Conservation (phyloP, 108 stramenopile genomes). For the Tribonema minus region DNA sequence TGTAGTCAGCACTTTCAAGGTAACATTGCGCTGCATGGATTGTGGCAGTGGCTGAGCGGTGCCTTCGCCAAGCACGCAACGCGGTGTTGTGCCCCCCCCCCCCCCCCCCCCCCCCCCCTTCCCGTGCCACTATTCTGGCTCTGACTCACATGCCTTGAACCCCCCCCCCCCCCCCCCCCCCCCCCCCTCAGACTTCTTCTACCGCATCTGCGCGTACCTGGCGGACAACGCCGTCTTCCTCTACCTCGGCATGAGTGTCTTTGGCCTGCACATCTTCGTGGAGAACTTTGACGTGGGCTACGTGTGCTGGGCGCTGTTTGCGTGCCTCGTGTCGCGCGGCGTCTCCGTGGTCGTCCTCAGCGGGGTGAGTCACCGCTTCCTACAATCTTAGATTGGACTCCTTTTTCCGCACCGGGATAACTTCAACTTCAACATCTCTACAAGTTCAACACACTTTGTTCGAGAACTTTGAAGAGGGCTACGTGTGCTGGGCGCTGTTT, state of each 20-base stretch:
- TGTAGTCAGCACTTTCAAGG: neutral
- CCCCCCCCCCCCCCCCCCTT: no score
- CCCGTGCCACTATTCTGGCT: no score
- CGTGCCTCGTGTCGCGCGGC: constrained; percentile 66
- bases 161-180: no score
- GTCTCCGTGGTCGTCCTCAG: constrained; percentile 66
- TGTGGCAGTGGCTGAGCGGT: neutral
- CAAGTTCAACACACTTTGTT: no score
- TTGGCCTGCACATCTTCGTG: constrained; percentile 41
- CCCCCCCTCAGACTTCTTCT: neutral
- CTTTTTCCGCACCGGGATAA: no score
- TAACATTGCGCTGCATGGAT: neutral
- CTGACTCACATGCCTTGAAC: neutral
- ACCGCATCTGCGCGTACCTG: neutral
- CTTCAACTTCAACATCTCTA: no score
- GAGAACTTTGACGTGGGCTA: constrained; percentile 52
- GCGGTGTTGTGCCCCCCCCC: no score
- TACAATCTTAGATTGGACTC: no score
- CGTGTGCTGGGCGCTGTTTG: constrained; percentile 59
- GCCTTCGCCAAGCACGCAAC: no score
- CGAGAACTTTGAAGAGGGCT: neutral
- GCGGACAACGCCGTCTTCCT: constrained; percentile 76
- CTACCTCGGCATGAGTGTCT: constrained; percentile 70
- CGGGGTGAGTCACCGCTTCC: neutral
- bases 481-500: neutral